Evolutionary conservation across 352 stramenopile genomes (phyloP), one percentile per base, ranked within the genome.

Genomic region (Phytophthora pisi): DNA sequence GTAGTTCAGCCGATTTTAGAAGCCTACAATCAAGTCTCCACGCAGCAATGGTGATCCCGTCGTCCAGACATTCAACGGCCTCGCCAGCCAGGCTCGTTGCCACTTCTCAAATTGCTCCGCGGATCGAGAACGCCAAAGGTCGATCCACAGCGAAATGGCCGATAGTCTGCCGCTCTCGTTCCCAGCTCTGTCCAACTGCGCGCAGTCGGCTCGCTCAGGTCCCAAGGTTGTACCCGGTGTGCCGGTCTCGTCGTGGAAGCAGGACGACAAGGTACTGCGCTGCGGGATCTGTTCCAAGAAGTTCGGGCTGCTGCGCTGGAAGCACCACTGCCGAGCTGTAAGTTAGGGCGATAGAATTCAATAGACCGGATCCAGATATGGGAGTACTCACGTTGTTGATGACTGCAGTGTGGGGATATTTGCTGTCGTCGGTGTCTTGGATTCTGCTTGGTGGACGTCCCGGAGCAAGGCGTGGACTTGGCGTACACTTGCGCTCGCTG

Each of bases 321-420:
- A 84, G 45, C 82, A 92, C 55, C 84, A 92, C 64, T 92, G 84
- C 52, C 70, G 82, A 66, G 82, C 77, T 55, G 82, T 91, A 87
- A 70, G 79, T 68, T 45, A 20, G 36, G 5, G 3, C 26, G 26
- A 30, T 5, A 7, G 26, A 30, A 30, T 30, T 30, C 26, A 30
- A 20, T 20, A 30, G 5, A 30, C 26, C 2, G 26, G 26, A 30
- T 30, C 26, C 26, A 30, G 26, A 30, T 6, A 30, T 6, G 26
- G 26, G 26, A 30, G 50, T 50, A 23, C 70, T 81, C n/a, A 81
- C 49, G 15, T 49, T 65, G 13, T 42, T 64, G 18, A 64, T 68
- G 20, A 6, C 53, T 62, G 52, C 62, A 93, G 84, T 91, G 82
- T 57, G 84, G 82, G 15, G 84, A 93, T 40, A 71, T 93, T 58